phyloP scores from a whole-genome alignment of 768 basidiomycete species.

The Leccinellum albellum region DNA sequence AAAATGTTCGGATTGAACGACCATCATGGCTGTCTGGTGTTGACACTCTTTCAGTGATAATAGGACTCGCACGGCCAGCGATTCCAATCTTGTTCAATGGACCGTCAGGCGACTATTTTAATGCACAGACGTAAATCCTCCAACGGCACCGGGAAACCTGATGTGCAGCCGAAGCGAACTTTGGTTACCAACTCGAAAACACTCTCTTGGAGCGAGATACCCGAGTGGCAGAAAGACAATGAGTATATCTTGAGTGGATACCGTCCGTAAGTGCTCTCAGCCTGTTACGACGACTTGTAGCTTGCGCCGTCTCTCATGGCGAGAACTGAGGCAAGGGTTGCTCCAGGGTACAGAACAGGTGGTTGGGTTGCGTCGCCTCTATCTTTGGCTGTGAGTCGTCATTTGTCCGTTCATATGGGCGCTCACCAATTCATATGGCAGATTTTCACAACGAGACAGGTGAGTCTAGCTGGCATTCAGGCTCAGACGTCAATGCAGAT shows the following conservation, averaged over 20 bases:
- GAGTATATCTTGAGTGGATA: constrained; percentile 71
- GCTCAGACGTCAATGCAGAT: constrained; percentile 1
- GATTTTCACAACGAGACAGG: constrained; percentile 81
- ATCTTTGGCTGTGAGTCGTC: constrained; percentile 60
- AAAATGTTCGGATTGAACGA: background rate
- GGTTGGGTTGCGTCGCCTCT: constrained; percentile 60
- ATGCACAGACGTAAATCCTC: constrained; percentile 13
- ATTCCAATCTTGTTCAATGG: constrained; percentile 1
- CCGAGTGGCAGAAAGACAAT: constrained; percentile 71
- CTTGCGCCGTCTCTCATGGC: constrained; percentile 1
- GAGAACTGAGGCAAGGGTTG: background rate
- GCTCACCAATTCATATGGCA: constrained; percentile 30
- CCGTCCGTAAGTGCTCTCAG: constrained; percentile 46
- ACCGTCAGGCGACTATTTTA: constrained; percentile 4
- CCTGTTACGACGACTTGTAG: background rate
- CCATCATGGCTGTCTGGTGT: background rate
- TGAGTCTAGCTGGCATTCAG: constrained; percentile 24
- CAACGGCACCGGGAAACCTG: constrained; percentile 8
- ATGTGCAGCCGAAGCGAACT: background rate
- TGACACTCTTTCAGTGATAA: background rate
- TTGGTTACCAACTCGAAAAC: constrained; percentile 18
- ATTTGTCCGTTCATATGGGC: constrained; percentile 9
- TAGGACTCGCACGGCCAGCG: background rate
- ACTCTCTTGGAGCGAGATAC: constrained; percentile 55
- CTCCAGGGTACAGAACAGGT: constrained; percentile 54